Base-by-base conservation (phyloP, 2,329 filamentous ascomycete species). In the Colletotrichum sp. region DNA sequence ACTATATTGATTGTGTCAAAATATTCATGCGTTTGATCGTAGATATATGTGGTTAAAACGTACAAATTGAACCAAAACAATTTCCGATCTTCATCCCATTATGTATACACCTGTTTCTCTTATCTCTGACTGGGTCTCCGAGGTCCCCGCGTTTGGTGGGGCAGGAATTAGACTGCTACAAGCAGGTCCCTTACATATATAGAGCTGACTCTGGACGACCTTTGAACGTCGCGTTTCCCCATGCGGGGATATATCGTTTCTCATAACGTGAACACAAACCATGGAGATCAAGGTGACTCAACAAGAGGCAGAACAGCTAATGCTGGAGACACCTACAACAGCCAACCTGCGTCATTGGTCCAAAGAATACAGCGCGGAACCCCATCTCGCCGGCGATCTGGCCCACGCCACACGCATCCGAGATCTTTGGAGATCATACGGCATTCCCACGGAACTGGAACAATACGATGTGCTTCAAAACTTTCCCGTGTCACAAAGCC, bases 381-480 rank as follows among this genome's bases (percentile, higher is more conserved):
- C 78, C 12, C 79, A 80, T 65, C 69, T 80, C 2, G 79, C 79
- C 12, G 79, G 79, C 8, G 79, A 80, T 55, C 68, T 78, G 36
- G 68, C 74, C 25, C 79, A 80, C 65, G 64, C 64, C 6, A 75
- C 77, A 36, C 74, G 71, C 22, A 80, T 80, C 44, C 72, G 79
- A 15, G 76, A 80, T 63, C 65, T 80, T 30, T 80, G 78, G 79
- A 74, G 75, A 30, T 79, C 77, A 9, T 80, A 79, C 44, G 77
- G 79, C 59, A 77, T 80, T 36, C 55, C 67, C 15, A 76, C 79
- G 5, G 75, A 79, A 57, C 70, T 80, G 44, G 70, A 84, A 4
- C 80, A 87, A 3, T 91, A 91, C 79, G 89, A 91, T 70, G 85
- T 90, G 22, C 89, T 89, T 68, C 81, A 90, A 68, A 91, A 90